A percentile compares a stretch with the other conserved stretches of the same genome.
Conservation (phyloP, 805 yeast species). For the Myxozyma udenii region DNA sequence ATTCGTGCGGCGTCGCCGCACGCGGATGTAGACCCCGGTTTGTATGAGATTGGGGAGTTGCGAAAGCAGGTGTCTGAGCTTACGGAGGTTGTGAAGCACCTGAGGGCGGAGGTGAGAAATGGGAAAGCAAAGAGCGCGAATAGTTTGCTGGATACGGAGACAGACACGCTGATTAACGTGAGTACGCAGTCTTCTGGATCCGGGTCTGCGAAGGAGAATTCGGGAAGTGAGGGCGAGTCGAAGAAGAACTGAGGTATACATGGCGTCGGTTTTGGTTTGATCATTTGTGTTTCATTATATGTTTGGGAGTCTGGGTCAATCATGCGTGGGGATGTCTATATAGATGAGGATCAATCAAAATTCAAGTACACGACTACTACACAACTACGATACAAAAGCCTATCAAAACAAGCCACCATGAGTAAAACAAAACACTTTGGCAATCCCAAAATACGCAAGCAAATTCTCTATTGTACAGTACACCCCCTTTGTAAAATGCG, state of each 20-base stretch:
- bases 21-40: conserved; percentile 45
- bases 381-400: not conserved
- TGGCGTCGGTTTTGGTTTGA: not conserved
- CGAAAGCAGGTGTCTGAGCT: conserved; percentile 16
- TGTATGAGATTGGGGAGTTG: conserved; percentile 16
- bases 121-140: conserved; percentile 2
- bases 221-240: not conserved
- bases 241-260: not conserved
- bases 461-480: not conserved
- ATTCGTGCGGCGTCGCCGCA: conserved; percentile 58
- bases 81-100: conserved; percentile 4
- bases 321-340: not conserved
- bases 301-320: not conserved
- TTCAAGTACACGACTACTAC: no score
- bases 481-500: not conserved
- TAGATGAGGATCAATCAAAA: not conserved
- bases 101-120: conserved; percentile 1
- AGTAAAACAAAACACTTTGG: not conserved
- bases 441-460: not conserved
- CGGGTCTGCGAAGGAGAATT: not conserved
- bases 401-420: not conserved
- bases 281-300: not conserved
- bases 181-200: conserved; percentile 4
- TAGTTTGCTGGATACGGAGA: conserved; percentile 1
- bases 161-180: conserved; percentile 11